phyloP scores from a whole-genome alignment of 495 filamentous ascomycete species.

The Trichocladium antarcticum region DNA sequence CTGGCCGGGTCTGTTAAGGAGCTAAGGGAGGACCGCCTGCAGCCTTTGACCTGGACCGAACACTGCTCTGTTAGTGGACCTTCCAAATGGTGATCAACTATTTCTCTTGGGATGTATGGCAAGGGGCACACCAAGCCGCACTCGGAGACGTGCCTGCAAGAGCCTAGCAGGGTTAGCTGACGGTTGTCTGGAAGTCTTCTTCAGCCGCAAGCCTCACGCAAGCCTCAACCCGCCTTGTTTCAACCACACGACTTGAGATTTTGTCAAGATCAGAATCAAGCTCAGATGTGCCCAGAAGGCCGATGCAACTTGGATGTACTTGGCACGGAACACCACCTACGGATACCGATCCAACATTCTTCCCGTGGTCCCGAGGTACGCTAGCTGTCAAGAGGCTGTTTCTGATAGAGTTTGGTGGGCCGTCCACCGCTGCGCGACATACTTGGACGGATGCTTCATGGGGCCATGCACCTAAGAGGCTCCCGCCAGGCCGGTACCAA shows the following conservation, averaged over 20 bases:
- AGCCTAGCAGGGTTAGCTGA: no score
- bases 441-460: slow-evolving; percentile 4
- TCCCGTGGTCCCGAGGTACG: slow-evolving; percentile 1
- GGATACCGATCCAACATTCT: neutral
- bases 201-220: no score
- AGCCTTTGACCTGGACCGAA: no score
- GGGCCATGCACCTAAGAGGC: neutral
- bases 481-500: slow-evolving; percentile 17
- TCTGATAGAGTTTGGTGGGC: neutral
- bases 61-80: no score
- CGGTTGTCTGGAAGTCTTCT: no score
- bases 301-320: neutral
- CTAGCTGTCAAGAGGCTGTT: slow-evolving; percentile 12
- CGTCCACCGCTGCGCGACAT: slow-evolving; percentile 15
- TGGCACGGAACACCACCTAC: neutral
- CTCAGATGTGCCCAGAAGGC: neutral
- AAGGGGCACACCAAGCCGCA: no score
- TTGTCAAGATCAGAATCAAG: neutral
- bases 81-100: no score
- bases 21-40: neutral
- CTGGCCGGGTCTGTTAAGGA: slow-evolving; percentile 1
- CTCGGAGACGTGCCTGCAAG: no score
- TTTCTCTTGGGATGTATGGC: no score
- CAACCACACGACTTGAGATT: no score
- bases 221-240: no score